phyloP scores from a whole-genome alignment of 2,329 filamentous ascomycete species.

The Phyllosticta citribraziliensis region DNA sequence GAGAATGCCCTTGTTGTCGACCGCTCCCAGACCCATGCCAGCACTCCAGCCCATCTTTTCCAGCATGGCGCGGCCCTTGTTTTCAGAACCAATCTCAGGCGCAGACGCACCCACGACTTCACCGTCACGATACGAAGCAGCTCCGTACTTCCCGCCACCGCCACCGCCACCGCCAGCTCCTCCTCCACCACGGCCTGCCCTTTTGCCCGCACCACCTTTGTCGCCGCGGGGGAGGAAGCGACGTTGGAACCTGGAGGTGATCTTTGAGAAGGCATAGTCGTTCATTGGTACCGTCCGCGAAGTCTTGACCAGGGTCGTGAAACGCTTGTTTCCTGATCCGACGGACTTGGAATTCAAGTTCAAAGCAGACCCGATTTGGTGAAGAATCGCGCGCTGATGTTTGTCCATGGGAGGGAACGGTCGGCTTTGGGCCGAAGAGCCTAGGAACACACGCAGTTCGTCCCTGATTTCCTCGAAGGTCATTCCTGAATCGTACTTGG shows the following conservation, averaged over 20 bases:
- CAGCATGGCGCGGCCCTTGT: slow-evolving; percentile 76
- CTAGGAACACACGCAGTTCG: slow-evolving; percentile 64
- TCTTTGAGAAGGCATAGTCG: slow-evolving; percentile 41
- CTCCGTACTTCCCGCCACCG: slow-evolving; percentile 28
- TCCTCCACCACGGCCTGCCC: slow-evolving; percentile 1
- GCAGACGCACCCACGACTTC: slow-evolving; percentile 80
- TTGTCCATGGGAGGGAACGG: slow-evolving; percentile 79
- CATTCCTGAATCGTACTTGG: slow-evolving; percentile 67
- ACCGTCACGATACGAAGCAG: slow-evolving; percentile 63
- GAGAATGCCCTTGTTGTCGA: slow-evolving; percentile 79
- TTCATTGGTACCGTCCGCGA: slow-evolving; percentile 53
- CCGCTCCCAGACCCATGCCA: slow-evolving; percentile 72
- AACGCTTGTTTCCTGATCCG: slow-evolving; percentile 62
- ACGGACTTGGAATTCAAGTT: slow-evolving; percentile 76
- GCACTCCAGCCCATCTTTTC: slow-evolving; percentile 96
- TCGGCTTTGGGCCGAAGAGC: slow-evolving; percentile 53
- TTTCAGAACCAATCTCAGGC: slow-evolving; percentile 71
- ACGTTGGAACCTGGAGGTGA: slow-evolving; percentile 18
- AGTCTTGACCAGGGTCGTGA: slow-evolving; percentile 69
- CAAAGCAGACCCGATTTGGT: slow-evolving; percentile 66
- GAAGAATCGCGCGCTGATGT: slow-evolving; percentile 63
- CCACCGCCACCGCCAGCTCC: slow-evolving; percentile 28
- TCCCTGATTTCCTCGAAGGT: slow-evolving; percentile 58
- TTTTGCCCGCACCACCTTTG: slow-evolving; percentile 1
- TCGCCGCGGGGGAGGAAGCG: slow-evolving; percentile 8